Percentiles rank a stretch among this genome's conserved stretches.
phyloP scores from a whole-genome alignment of 2,329 filamentous ascomycete species.

The Sphaerulina musiva region DNA sequence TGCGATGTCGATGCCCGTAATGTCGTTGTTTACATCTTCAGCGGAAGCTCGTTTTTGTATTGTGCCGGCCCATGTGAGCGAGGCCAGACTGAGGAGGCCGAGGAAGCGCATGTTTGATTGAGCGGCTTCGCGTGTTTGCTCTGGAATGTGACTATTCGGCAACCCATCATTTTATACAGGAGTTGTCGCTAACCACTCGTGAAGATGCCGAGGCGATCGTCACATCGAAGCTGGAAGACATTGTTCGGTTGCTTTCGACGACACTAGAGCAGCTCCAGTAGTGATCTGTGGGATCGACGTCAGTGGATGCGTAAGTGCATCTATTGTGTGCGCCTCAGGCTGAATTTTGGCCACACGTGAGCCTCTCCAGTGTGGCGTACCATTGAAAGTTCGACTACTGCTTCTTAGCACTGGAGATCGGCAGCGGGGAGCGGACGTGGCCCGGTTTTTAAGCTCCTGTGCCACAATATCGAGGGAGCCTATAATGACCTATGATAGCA shows the following conservation, averaged over 20 bases:
- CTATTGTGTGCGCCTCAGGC: background rate
- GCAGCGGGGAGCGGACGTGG: no score
- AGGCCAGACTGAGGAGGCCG: slow-evolving; percentile 18
- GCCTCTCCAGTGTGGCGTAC: background rate
- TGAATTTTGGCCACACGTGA: background rate
- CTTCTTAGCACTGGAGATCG: no score
- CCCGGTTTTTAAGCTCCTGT: no score
- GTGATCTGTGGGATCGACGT: background rate
- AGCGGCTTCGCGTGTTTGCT: background rate
- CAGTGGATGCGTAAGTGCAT: background rate
- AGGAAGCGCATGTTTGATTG: slow-evolving; percentile 13
- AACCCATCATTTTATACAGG: background rate
- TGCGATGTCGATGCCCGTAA: slow-evolving; percentile 24
- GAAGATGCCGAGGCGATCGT: slow-evolving; percentile 13
- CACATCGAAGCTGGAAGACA: background rate
- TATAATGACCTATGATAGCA: no score
- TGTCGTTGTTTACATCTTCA: slow-evolving; percentile 23
- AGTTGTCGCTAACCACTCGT: background rate
- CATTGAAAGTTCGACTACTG: no score
- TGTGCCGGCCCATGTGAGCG: slow-evolving; percentile 15
- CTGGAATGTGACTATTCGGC: background rate
- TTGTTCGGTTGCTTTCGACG: no score
- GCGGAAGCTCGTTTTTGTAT: slow-evolving; percentile 15
- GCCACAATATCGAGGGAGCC: no score
- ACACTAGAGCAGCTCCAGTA: no score